Percentiles rank a stretch among this genome's conserved stretches.
Evolutionary conservation across 345 rosid species (phyloP).

Genomic region (Dipteronia sinensis): DNA sequence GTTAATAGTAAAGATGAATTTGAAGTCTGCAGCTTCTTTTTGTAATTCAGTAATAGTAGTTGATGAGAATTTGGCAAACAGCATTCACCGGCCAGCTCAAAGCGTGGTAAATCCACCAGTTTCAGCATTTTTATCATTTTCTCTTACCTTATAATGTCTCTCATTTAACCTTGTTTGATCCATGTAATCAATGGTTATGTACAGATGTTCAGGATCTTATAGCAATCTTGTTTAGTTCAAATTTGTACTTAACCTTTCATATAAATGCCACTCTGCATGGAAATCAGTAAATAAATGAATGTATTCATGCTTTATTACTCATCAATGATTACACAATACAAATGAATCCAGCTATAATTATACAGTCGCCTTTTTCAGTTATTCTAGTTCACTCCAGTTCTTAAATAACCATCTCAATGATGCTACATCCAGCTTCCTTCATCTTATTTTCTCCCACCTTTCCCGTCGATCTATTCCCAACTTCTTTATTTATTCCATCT

Average conservation of each 20-base stretch:
- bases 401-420: constrained; percentile 37
- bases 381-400: neutral
- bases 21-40: neutral
- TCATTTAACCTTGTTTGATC: neutral
- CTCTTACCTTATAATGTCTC: neutral
- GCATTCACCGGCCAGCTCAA: too few relatives aligned
- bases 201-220: neutral
- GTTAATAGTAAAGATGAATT: neutral
- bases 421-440: constrained; percentile 59
- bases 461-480: constrained; percentile 1
- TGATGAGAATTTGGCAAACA: neutral
- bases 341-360: neutral
- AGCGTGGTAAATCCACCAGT: neutral
- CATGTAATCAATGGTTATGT: neutral
- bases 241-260: too few relatives aligned
- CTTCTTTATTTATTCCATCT: constrained; percentile 14
- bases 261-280: neutral
- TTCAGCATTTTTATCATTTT: neutral
- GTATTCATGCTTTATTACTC: neutral
- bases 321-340: neutral
- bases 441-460: constrained; percentile 19
- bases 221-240: neutral
- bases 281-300: neutral
- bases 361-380: neutral
- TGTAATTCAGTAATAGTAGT: neutral